A percentile compares a stretch with the other conserved stretches of the same genome.
Conservation (phyloP, 2,329 filamentous ascomycete genomes). For the Hypoxylon sp. region DNA sequence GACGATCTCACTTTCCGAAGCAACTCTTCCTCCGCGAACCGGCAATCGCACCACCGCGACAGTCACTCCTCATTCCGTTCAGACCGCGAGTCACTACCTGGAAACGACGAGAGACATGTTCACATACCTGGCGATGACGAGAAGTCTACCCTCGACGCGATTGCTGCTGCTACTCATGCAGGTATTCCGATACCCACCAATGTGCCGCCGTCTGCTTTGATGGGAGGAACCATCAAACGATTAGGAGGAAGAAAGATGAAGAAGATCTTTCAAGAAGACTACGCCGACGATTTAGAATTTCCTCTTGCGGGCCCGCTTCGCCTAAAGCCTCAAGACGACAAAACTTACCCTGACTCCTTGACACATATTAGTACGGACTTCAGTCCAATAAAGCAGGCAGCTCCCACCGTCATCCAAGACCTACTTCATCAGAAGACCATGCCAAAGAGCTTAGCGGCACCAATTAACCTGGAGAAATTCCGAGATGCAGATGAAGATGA, state of each 20-base stretch:
- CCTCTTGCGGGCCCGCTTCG: slow-evolving; percentile 72
- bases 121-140: slow-evolving; percentile 89
- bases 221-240: slow-evolving; percentile 93
- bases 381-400: slow-evolving; percentile 65
- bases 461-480: slow-evolving; percentile 74
- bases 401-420: slow-evolving; percentile 46
- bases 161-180: slow-evolving; percentile 87
- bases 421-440: slow-evolving; percentile 54
- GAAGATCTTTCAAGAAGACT: slow-evolving; percentile 83
- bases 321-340: slow-evolving; percentile 74
- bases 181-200: slow-evolving; percentile 92
- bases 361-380: slow-evolving; percentile 73
- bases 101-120: slow-evolving; percentile 91
- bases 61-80: slow-evolving; percentile 89
- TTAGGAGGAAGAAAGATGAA: slow-evolving; percentile 82
- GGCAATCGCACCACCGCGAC: slow-evolving; percentile 73
- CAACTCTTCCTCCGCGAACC: slow-evolving; percentile 62
- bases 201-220: slow-evolving; percentile 88
- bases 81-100: slow-evolving; percentile 81
- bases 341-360: slow-evolving; percentile 76
- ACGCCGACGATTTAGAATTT: slow-evolving; percentile 83
- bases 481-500: slow-evolving; percentile 73
- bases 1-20: slow-evolving; percentile 75
- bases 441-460: slow-evolving; percentile 59
- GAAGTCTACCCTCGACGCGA: slow-evolving; percentile 84